Evolutionary conservation across 148 eudicot species (phyloP), one percentile per base, ranked within the genome.

Genomic region (Fallopia convolvulus): DNA sequence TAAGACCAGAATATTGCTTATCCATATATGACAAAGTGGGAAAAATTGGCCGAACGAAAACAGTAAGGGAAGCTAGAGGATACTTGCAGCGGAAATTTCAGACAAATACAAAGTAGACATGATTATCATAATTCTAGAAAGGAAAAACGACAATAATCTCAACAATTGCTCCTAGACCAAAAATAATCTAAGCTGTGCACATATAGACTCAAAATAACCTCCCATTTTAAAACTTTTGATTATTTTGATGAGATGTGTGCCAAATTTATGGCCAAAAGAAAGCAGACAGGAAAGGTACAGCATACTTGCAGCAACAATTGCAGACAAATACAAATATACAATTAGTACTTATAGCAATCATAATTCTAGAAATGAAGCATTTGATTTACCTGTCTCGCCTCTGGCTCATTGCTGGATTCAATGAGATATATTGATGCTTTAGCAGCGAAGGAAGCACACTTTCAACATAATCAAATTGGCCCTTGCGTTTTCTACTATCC

Each of bases 331-430:
- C 21, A 56, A 4, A 36, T 2, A 66, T 14, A 18, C 21, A 56
- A 4, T 21, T 20, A 2, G 63, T 17, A 56, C 7, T 50, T 5
- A 20, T 56, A 66, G 12, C 14, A 6, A 66, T 17, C 10, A 15
- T 39, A 68, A 33, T 33, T 33, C 72, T 68, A 68, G 21, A 68
- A 68, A 68, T 68, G 20, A 68, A 26, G 44, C 5, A 68, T 6
- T 0, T 17, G 72, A 36, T 68, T 68, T 85, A 95, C 99, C 97
- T 93, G 83, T 95, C 99, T 78, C 97, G 90, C 78, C 97, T 88
- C 82, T 95, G 99, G 87, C 97, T 95, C 97, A 95, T 93, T 55
- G 92, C 93, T 6, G 99, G 97, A n/a, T 92, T 91, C 78, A 95
- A 76, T 70, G 99, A 95, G 68, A 95, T 95, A 82, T 95, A 95